Evolutionary conservation across 192 early-diverging fungal species (phyloP), one percentile per base, ranked within the genome.

Genomic region (Mortierella claussenii): DNA sequence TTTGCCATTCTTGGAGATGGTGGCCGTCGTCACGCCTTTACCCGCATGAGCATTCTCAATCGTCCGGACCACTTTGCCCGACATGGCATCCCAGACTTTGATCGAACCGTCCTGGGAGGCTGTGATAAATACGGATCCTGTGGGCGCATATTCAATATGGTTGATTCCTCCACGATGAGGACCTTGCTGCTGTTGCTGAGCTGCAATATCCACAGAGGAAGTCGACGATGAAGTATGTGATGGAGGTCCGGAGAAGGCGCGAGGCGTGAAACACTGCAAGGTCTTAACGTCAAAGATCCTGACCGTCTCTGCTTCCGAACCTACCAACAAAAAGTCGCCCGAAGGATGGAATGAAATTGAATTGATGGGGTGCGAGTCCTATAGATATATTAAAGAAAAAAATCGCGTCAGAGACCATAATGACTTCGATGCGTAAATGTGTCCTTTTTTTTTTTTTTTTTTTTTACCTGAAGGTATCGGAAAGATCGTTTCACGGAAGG

Each of bases 271-370:
- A 55, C 93, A 93, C 61, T 95, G 91, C 27, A 91, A 80, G 0
- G 93, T 94, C 62, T 93, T 91, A 30, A 95, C 90, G 78, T 95
- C 95, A 69, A 89, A 96, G 30, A 97, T 87, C 24, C 97, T 86
- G 32, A 96, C 86, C 10, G 91, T 88, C 33, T 85, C 85, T 57
- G 93, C 89, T 52, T 95, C 91, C 2, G 64, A 79, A 32, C 89
- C 89, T 10, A 92, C 89, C 2, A 91, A 80, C 32, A 98, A 69
- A 78, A 86, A 97, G 69, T 97, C 95, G 44, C 96, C 97, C 6
- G 91, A 92, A 13, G 97, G 97, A 80, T 98, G 97, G 81, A 98
- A 98, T 6, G 86, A 85, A 10, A 97, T 91, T 7, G 92, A 92
- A 30, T 88, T 76, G 63, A 93, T 90, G 8, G 92, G 83, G 55